Base-by-base conservation (phyloP, 768 basidiomycete genomes). In the Amylocystis lapponica region DNA sequence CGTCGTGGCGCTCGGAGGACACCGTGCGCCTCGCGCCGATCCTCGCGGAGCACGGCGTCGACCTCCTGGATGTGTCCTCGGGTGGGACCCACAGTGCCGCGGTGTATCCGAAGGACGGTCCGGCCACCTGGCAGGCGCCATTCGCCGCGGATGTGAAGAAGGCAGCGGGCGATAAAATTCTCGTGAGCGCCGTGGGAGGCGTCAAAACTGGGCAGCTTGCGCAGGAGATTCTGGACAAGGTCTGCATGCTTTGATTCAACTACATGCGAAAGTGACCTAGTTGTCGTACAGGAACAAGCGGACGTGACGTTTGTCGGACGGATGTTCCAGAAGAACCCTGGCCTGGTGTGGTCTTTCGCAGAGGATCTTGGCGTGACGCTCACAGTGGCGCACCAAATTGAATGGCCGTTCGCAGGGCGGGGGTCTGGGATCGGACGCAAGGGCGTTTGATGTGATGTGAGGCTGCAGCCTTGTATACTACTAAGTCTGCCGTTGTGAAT, bases 41-140 rank as follows among this genome's bases (percentile, higher is more conserved):
- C 45, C 70, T 90, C 16, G 68, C 67, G 16, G 70, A 74, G 19
- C 71, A 78, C 36, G 86, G 86, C 10, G 73, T 90, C 39, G 88
- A 90, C 60, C 66, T 90, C 22, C 60, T 91, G 39, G 87, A 90
- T 51, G 73, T 86, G 23, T 83, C 81, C 5, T 70, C 72, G 0
- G 84, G 78, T 2, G 89, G 86, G 1, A 79, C 71, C 39, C 62
- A 71, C 46, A 69, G 71, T 0, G 85, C 78, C 2, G 88, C 84
- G 1, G 77, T 70, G 36, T 63, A 70, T 43, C 53, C 67, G 1
- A 52, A 57, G 36, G 25, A 80, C 81, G 43, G 27, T 14, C 20
- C 20, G 33, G 39, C 81, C 25, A 25, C 30, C 39, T 46, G 47
- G 33, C 49, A 50, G 39, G 44, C 41, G 12, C 49, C 39, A 7